Evolutionary conservation across 2,329 filamentous ascomycete species (phyloP), one percentile per base, ranked within the genome.

Genomic region (Neobulgaria alba): DNA sequence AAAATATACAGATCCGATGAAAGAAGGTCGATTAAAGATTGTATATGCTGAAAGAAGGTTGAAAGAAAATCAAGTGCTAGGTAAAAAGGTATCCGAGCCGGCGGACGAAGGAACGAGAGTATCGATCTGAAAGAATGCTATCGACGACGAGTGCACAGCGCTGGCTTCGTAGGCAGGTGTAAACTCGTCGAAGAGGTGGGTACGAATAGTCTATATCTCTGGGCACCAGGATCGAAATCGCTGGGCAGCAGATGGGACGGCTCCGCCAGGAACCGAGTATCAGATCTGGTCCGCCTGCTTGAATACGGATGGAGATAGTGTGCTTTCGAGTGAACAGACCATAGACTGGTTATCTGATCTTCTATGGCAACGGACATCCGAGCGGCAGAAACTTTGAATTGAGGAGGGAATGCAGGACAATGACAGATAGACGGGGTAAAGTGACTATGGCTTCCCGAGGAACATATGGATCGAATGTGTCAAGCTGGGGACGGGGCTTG

Each of bases 281-380:
- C 64, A 61, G 61, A 67, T 60, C 56, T 55, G 50, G 51, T 54
- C 53, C 51, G 57, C 56, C 56, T 60, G 51, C 57, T 54, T 48
- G 57, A 57, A 49, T 58, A 53, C 57, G 56, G 57, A 51, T 63
- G 60, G 57, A 57, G 56, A 55, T 61, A 59, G 61, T 55, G 53
- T 53, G 57, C 57, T 59, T 59, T 62, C 59, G 61, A 66, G 63
- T 57, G 67, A 64, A 50, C 45, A 57, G 67, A 67, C 68, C 68
- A 71, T 49, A 65, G 67, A 63, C 66, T 65, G 53, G 60, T 60
- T 53, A 67, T 69, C 62, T 63, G 66, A 65, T 72, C 67, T 71
- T 69, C 68, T 53, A 64, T 63, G 59, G 66, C 64, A 62, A 68
- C 63, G 57, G 64, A 71, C 72, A 76, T 74, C 61, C 67, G 69